These are phyloP conservation scores for Aspergillus quadrilineatus DNA, from an alignment of 2,329 filamentous ascomycete species.

Conservation along the genomic window DNA sequence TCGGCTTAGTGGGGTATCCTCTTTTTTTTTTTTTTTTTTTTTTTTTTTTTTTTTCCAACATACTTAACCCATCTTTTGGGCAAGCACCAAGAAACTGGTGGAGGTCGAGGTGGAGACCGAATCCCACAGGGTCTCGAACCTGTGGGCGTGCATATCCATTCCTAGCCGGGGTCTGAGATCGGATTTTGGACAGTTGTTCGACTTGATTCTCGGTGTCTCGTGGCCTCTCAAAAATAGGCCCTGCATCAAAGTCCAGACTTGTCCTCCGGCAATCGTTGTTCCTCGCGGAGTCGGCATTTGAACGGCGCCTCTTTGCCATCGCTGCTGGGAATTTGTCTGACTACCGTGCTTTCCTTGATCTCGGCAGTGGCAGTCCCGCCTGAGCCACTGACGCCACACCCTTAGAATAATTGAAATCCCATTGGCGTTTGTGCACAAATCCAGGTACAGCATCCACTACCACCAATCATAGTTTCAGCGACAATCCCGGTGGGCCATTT, in stretches of 20 bases:
- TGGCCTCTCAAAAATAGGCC: background rate
- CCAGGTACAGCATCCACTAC: conserved; percentile 6
- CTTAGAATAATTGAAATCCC: background rate
- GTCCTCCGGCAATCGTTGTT: background rate
- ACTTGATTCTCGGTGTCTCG: background rate
- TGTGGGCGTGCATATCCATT: background rate
- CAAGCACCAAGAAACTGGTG: background rate
- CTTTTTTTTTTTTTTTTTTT: too few relatives aligned
- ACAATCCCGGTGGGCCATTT: background rate
- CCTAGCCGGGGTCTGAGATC: background rate
- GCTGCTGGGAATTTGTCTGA: background rate
- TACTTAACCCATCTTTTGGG: too few relatives aligned
- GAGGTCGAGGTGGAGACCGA: background rate
- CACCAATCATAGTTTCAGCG: background rate
- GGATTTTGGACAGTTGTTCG: background rate
- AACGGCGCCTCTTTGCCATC: background rate
- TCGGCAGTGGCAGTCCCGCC: background rate
- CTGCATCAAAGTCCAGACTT: background rate
- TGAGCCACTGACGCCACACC: background rate
- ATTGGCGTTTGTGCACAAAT: background rate
- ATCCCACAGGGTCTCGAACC: background rate
- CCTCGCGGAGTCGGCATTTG: background rate
- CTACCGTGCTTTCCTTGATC: background rate
- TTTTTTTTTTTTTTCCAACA: background rate
- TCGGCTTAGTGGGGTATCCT: too few relatives aligned